These are phyloP conservation scores for Vitis labrusca DNA, from an alignment of 164 flowering plant genomes.

Conservation along the genomic window DNA sequence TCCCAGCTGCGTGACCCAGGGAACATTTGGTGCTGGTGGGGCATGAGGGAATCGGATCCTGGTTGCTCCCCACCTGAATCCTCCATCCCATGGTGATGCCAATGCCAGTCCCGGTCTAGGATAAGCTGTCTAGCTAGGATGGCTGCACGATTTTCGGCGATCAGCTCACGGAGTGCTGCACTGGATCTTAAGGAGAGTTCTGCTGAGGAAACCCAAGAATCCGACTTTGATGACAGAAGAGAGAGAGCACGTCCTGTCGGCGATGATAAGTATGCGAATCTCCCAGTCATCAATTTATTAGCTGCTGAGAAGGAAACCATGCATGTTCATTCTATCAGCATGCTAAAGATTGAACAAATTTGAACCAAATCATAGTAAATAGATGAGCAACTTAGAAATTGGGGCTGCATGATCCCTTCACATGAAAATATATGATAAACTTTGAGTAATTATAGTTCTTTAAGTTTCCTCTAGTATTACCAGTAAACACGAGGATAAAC, in stretches of 20 bases:
- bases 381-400: no score
- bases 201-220: constrained; percentile 31
- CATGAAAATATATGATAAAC: no score
- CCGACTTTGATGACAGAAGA: constrained; percentile 69
- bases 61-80: constrained; percentile 14
- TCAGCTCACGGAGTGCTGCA: constrained; percentile 68
- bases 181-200: constrained; percentile 60
- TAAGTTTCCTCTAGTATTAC: no score
- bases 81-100: constrained; percentile 15
- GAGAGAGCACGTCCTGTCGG: constrained; percentile 68
- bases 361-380: no score
- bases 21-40: constrained; percentile 27
- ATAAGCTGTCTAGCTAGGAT: constrained; percentile 47
- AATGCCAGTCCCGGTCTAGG: constrained; percentile 27
- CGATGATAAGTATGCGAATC: constrained; percentile 34
- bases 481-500: no score
- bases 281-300: constrained; percentile 23
- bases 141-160: constrained; percentile 68
- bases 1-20: constrained; percentile 27
- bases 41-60: not conserved
- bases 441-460: no score
- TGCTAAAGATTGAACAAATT: not conserved
- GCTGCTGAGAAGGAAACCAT: constrained; percentile 9
- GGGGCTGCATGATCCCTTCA: no score
- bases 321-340: not conserved